Percentiles rank a stretch among this genome's conserved stretches.
These are phyloP conservation scores for Phytophthora crassamura DNA, from an alignment of 352 stramenopile species.

Conservation along the genomic window DNA sequence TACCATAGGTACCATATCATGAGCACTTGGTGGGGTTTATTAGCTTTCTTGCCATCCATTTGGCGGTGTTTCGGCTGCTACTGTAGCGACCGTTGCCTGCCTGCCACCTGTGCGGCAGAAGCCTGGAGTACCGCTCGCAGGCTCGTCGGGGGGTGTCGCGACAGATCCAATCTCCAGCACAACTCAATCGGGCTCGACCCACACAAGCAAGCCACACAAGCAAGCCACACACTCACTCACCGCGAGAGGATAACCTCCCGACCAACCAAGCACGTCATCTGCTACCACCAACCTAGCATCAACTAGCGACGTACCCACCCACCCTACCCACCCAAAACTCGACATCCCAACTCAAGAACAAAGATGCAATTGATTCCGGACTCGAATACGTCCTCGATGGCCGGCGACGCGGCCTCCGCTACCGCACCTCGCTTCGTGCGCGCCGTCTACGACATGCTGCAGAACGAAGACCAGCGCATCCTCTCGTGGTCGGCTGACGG, in stretches of 20 bases:
- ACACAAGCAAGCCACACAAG: too few species aligned
- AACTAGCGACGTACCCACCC: too few species aligned
- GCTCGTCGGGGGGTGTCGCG: too few species aligned
- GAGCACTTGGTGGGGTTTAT: too few species aligned
- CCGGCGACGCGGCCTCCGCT: not conserved
- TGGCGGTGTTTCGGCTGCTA: not conserved
- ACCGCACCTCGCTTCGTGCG: slow-evolving; percentile 52
- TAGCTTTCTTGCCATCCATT: not conserved
- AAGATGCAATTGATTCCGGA: slow-evolving; percentile 1
- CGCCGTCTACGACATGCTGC: slow-evolving; percentile 64
- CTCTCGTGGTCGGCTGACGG: too few species aligned
- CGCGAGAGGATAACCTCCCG: too few species aligned
- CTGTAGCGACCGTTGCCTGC: not conserved
- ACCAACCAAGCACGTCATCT: not conserved
- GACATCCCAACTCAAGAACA: too few species aligned
- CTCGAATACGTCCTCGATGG: not conserved
- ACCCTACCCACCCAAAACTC: too few species aligned
- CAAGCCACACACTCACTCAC: too few species aligned
- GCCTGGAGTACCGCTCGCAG: not conserved
- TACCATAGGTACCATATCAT: too few species aligned
- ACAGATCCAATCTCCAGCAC: not conserved
- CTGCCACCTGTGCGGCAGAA: not conserved
- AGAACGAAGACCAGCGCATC: too few species aligned
- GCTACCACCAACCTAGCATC: not conserved
- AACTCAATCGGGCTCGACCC: too few species aligned